Percentiles rank a stretch among this genome's conserved stretches.
Evolutionary conservation across 78 protist genomes (phyloP).

Genomic region (Dictyostelium intermedium): DNA sequence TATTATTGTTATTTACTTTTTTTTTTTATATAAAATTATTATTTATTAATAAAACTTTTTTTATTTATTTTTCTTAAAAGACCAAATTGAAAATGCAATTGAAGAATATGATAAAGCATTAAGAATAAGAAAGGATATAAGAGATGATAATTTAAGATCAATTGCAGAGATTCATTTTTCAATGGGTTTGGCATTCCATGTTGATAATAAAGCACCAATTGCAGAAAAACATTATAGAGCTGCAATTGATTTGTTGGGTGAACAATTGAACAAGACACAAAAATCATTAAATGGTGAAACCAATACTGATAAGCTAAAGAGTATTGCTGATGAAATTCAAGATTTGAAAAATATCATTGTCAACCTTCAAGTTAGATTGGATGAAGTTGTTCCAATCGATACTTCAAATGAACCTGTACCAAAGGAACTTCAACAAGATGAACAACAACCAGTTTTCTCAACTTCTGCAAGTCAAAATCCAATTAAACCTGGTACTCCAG

Average conservation of each 20-base stretch:
- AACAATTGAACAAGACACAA: background rate
- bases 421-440: constrained; percentile 28
- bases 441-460: background rate
- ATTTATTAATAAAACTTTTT: background rate
- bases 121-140: constrained; percentile 5
- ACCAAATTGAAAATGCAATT: constrained; percentile 33
- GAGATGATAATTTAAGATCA: background rate
- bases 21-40: background rate
- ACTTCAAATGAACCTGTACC: constrained; percentile 70
- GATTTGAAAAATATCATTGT: constrained; percentile 36
- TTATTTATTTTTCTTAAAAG: background rate
- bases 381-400: constrained; percentile 63
- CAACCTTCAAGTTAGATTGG: constrained; percentile 8
- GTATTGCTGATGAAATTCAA: constrained; percentile 11
- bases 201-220: constrained; percentile 7
- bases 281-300: background rate
- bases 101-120: constrained; percentile 50
- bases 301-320: background rate
- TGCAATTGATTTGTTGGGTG: constrained; percentile 5
- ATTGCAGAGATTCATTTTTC: constrained; percentile 21
- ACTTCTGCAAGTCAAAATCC: constrained; percentile 1
- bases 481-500: background rate
- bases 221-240: constrained; percentile 35
- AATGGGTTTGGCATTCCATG: constrained; percentile 37
- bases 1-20: background rate